Evolutionary conservation across 257 asterid species (phyloP).

Genomic region (Scutellaria baicalensis): DNA sequence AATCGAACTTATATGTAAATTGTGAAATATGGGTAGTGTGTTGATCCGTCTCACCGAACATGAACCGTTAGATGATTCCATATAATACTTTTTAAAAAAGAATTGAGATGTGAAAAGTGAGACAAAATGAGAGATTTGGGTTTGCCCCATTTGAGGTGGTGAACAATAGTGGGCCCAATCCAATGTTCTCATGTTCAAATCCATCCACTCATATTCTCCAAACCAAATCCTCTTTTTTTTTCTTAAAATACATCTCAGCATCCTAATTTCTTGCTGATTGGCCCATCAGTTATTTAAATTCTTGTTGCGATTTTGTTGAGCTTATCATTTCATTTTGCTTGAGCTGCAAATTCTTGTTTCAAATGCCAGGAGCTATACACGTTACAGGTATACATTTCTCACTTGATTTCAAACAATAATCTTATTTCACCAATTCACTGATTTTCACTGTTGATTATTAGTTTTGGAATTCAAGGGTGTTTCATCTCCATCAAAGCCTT

Average conservation of each 20-base stretch:
- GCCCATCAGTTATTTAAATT: background rate
- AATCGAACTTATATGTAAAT: too few relatives aligned
- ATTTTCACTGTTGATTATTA: conserved; percentile 19
- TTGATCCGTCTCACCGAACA: too few relatives aligned
- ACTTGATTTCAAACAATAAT: background rate
- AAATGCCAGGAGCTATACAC: conserved; percentile 93
- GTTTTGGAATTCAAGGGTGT: conserved; percentile 76
- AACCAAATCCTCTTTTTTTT: conserved; percentile 16
- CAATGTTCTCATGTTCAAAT: conserved; percentile 16
- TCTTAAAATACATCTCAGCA: background rate
- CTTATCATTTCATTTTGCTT: background rate
- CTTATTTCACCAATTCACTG: background rate
- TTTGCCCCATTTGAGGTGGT: conserved; percentile 10
- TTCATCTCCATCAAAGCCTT: conserved; percentile 46
- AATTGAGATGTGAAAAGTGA: background rate
- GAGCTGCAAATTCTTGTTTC: conserved; percentile 3
- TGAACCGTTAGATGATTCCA: too few relatives aligned
- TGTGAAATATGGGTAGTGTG: too few relatives aligned
- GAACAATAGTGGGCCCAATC: conserved; percentile 35
- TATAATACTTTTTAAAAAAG: too few relatives aligned
- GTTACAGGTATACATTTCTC: conserved; percentile 52
- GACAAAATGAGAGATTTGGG: conserved; percentile 20
- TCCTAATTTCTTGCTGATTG: conserved; percentile 13
- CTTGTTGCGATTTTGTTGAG: background rate
- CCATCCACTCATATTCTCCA: conserved; percentile 43